These are phyloP conservation scores for Knoxia roxburghii DNA, from an alignment of 257 asterid genomes.

Conservation along the genomic window DNA sequence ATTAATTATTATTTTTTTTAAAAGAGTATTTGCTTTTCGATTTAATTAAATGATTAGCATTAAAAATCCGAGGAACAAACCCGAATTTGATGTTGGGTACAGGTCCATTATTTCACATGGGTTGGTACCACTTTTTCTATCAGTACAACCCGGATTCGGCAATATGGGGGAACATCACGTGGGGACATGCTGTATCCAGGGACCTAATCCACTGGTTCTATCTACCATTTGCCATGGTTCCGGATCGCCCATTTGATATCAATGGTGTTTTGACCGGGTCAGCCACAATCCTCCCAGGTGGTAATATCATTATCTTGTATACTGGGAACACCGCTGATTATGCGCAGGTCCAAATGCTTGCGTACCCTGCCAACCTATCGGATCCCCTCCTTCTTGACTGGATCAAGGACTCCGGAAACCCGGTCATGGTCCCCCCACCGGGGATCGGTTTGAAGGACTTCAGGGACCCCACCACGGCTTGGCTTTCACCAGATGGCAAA, in stretches of 20 bases:
- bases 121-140: conserved; percentile 84
- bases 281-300: conserved; percentile 70
- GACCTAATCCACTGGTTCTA: conserved; percentile 76
- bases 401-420: conserved; percentile 61
- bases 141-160: conserved; percentile 84
- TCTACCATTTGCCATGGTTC: conserved; percentile 65
- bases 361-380: conserved; percentile 64
- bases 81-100: neutral
- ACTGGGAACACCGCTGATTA: conserved; percentile 54
- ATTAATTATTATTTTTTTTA: too few relatives aligned
- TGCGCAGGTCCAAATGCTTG: conserved; percentile 76
- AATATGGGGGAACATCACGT: conserved; percentile 71
- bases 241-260: conserved; percentile 63
- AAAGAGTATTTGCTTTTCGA: too few relatives aligned
- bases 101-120: conserved; percentile 79
- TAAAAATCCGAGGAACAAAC: too few relatives aligned
- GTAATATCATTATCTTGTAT: conserved; percentile 60
- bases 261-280: conserved; percentile 94
- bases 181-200: conserved; percentile 84
- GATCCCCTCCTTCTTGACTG: conserved; percentile 74
- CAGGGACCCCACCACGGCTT: conserved; percentile 83
- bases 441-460: conserved; percentile 61
- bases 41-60: too few relatives aligned
- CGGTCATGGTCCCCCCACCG: conserved; percentile 73
- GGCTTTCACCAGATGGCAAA: conserved; percentile 51